Evolutionary conservation across 805 yeast genomes (phyloP).

Genomic region (Metschnikowia colocasiae): DNA sequence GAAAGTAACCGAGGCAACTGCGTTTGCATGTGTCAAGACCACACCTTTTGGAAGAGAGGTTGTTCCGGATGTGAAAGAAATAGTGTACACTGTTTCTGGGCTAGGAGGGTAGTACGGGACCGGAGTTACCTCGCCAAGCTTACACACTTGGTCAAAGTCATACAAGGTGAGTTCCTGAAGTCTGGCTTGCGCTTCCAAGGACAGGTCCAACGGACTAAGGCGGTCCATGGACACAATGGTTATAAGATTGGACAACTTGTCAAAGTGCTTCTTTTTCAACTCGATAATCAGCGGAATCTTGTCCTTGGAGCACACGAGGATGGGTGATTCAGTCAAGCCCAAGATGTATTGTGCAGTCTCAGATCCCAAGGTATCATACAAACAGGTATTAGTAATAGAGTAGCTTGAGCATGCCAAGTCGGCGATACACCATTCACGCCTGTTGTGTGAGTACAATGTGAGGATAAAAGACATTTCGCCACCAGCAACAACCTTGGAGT

Average conservation of each 20-base stretch:
- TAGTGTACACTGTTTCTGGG: conserved; percentile 35
- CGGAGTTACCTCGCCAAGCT: conserved; percentile 39
- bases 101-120: conserved; percentile 29
- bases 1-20: conserved; percentile 13
- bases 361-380: conserved; percentile 40
- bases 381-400: conserved; percentile 36
- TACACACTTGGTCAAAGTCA: conserved; percentile 24
- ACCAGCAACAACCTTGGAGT: conserved; percentile 8
- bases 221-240: conserved; percentile 55
- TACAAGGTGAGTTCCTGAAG: conserved; percentile 23
- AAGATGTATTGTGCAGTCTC: conserved; percentile 33
- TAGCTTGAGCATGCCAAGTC: conserved; percentile 34
- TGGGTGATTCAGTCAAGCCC: conserved; percentile 25
- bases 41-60: conserved; percentile 77
- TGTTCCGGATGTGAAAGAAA: conserved; percentile 53
- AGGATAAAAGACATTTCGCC: conserved; percentile 30
- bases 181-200: conserved; percentile 14
- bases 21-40: conserved; percentile 33
- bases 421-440: conserved; percentile 36
- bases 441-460: conserved; percentile 32
- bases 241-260: conserved; percentile 40
- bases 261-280: conserved; percentile 34
- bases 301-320: conserved; percentile 39
- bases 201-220: conserved; percentile 11
- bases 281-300: conserved; percentile 48